Evolutionary conservation across 176 grass and related monocot genomes (phyloP).

Genomic region (Zoysia japonica): DNA sequence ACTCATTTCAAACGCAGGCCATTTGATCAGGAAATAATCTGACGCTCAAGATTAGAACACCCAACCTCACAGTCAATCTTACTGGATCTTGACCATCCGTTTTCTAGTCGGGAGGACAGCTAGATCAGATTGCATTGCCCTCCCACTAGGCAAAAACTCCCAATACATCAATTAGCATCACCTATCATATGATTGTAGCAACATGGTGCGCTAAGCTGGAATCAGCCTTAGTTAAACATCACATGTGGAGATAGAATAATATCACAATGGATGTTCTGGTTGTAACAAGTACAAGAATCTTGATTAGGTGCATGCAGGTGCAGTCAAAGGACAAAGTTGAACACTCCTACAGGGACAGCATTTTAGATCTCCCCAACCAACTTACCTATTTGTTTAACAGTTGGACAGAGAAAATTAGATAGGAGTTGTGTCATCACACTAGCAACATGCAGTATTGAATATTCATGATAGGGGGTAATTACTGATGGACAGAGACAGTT

Average conservation of each 20-base stretch:
- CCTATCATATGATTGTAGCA: slow-evolving; percentile 38
- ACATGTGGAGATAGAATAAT: slow-evolving; percentile 61
- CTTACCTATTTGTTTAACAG: slow-evolving; percentile 44
- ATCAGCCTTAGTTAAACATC: slow-evolving; percentile 45
- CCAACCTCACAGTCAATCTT: neutral
- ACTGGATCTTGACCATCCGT: slow-evolving; percentile 34
- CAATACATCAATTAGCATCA: slow-evolving; percentile 26
- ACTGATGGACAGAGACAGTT: slow-evolving; percentile 31
- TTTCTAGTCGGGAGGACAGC: neutral
- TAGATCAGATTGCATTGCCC: neutral
- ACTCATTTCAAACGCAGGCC: neutral
- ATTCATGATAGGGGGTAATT: slow-evolving; percentile 21
- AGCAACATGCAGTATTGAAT: slow-evolving; percentile 13
- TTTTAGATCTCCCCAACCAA: slow-evolving; percentile 49
- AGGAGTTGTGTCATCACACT: slow-evolving; percentile 41
- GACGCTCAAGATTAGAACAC: neutral
- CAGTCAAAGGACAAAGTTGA: slow-evolving; percentile 49
- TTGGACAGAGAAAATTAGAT: slow-evolving; percentile 42
- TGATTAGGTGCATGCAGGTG: slow-evolving; percentile 43
- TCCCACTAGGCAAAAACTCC: neutral
- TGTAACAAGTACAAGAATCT: slow-evolving; percentile 49
- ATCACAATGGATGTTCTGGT: slow-evolving; percentile 49
- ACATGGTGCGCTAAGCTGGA: slow-evolving; percentile 52
- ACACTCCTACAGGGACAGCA: slow-evolving; percentile 18
- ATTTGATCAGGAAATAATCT: neutral